Evolutionary conservation across 2,329 filamentous ascomycete genomes (phyloP).

Genomic region (Monosporascus sp.): DNA sequence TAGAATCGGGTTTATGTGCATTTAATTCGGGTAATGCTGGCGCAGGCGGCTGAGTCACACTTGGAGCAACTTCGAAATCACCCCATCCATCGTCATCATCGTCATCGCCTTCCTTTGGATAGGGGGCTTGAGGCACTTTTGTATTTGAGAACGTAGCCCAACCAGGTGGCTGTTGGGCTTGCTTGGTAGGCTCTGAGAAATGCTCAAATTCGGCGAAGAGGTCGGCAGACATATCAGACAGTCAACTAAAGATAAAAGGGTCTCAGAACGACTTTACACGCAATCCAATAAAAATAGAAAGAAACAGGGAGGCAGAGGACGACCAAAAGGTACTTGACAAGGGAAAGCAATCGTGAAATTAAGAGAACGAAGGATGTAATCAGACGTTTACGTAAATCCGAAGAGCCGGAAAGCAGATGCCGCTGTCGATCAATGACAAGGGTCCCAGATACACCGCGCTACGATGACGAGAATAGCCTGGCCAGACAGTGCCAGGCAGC

Average conservation of each 20-base stretch:
- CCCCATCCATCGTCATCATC: constrained; percentile 61
- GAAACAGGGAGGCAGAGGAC: background rate
- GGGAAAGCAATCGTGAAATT: too few species aligned
- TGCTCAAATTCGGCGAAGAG: constrained; percentile 59
- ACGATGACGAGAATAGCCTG: too few species aligned
- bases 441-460: background rate
- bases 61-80: constrained; percentile 57
- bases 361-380: background rate
- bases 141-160: constrained; percentile 6
- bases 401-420: background rate
- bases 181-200: constrained; percentile 28
- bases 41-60: constrained; percentile 16
- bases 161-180: constrained; percentile 8
- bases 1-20: background rate
- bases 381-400: background rate
- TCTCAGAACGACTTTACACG: background rate
- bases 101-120: constrained; percentile 31
- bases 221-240: constrained; percentile 54
- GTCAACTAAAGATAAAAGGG: background rate
- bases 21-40: constrained; percentile 1
- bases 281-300: background rate
- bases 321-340: background rate
- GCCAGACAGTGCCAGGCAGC: too few species aligned
- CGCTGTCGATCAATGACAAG: constrained; percentile 6
- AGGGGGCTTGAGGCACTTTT: constrained; percentile 3